Evolutionary conservation across 169 alveolate genomes (phyloP), one percentile per base, ranked within the genome.

Genomic region (Plasmodium gonderi): DNA sequence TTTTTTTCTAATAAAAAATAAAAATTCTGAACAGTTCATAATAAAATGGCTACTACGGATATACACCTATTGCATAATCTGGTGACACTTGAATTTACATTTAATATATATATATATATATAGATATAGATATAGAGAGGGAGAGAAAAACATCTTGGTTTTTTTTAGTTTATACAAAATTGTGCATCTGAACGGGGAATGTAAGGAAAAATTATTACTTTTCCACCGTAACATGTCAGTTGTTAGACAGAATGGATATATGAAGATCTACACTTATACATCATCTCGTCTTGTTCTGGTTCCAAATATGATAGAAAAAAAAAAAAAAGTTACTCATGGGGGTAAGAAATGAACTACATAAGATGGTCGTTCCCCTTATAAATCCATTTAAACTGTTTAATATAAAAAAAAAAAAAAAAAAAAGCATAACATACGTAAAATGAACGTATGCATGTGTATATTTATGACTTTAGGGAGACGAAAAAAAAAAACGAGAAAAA

Each of bases 1-100:
- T 65, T 36, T 47, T 0, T 64, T 40, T 80, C 33, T 31, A 6
- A 67, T 11, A 60, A n/a, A 60, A 12, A 31, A 76, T 20, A 76
- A 75, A 33, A 75, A 36, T 8, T 40, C 5, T 75, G 81, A 26
- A 75, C 68, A 44, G 33, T 75, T 75, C 68, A 75, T 40, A 42
- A n/a, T 7, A 26, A 20, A 14, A 75, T 75, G 36, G n/a, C n/a
- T n/a, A n/a, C n/a, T n/a, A n/a, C n/a, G n/a, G n/a, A n/a, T n/a
- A n/a, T n/a, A n/a, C n/a, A n/a, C n/a, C 38, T 31, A 75, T 42
- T 75, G 65, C 44, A n/a, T 12, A 26, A 20, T 44, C 11, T 14
- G 75, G 26, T 36, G 29, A 68, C 11, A 29, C 33, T 68, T 68
- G n/a, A n/a, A n/a, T n/a, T n/a, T n/a, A n/a, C n/a, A n/a, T n/a